Evolutionary conservation across 2,329 filamentous ascomycete species (phyloP), one percentile per base, ranked within the genome.

Genomic region (Lasiodiplodia sp.): DNA sequence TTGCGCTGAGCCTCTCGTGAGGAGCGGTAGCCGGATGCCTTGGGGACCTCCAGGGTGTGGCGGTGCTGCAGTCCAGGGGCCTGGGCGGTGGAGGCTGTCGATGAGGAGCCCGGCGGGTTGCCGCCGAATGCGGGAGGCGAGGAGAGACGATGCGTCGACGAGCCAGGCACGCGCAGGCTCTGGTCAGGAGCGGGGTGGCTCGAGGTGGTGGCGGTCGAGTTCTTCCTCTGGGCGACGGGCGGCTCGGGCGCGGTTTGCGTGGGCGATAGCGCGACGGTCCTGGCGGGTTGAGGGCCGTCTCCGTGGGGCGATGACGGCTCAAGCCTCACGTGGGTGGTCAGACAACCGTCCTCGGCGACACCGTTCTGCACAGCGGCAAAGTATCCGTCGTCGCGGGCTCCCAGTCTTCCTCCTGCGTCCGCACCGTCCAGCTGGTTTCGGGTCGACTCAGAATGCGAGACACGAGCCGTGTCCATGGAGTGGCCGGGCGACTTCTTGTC

Each of bases 31-130:
- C 75, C 83, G n/a, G 89, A 85, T 23, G 86, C 82, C 79, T 90
- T 92, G 8, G 94, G 94, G 0, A 97, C 93, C 79, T 97, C 93
- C 31, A 97, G 85, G 0, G 93, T 97, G 80, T 97, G 92, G 72
- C 94, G 89, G 70, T 97, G 93, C 78, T 91, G 91, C 60, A 95
- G 82, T 67, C 87, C 86, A 23, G 89, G 85, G 55, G 85, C 78
- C 69, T 85, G 81, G 3, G 80, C 77, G 40, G 82, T 76, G 37
- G 78, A 79, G 47, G 80, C 76, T 52, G 78, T 77, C 21, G 79
- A 73, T 37, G 77, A 75, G 65, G 79, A 77, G 31, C 80, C 76
- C 10, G 67, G 67, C 1, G 49, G 47, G 38, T 68, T 55, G 53
- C 64, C 44, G 81, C 73, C 88, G 87, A 74, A 87, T 75, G 63